Base-by-base conservation (phyloP, 306 rosid genomes). In the Hippophae gyantsensis region DNA sequence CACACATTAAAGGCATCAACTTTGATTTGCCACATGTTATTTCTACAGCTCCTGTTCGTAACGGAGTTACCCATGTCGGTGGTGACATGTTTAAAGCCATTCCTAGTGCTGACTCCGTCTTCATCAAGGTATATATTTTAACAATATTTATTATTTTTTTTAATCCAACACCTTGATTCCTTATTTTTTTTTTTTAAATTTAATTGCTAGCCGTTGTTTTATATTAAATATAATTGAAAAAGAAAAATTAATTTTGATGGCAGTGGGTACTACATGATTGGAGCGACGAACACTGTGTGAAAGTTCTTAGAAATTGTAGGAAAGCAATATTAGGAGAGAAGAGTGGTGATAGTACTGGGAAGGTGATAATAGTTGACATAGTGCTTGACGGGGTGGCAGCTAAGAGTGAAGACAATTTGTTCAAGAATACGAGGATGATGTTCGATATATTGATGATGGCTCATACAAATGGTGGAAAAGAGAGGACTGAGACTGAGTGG, bases 41-140 rank as follows among this genome's bases (percentile, higher is more conserved):
- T 40, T 26, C 66, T 48, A 56, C 59, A 0, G 76, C 80, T 10
- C 72, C 72, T 4, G 6, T 0, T 12, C 46, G 48, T 13, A 18
- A 41, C 7, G 71, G 74, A 18, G 74, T 74, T 41, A 48, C 56
- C 62, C 71, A 69, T 27, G 13, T 64, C 32, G 74, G 70, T 5
- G 74, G 74, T 3, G 58, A 69, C 74, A 74, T 64, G 74, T 74
- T 69, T 38, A 43, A 63, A 27, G 50, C 10, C 7, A 32, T 74
- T 54, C 79, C 74, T 4, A 12, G 12, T 10, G 79, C 56, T 11
- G 74, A 74, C 40, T 71, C 71, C 25, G 10, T 68, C 10, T 42
- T 69, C 25, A 26, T 74, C 50, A 59, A 58, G 78, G 74, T 74
- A 50, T 38, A 8, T 8, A 0, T 26, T 1, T 48, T 3, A 47